Evolutionary conservation across 164 flowering plant genomes (phyloP).

Genomic region (Annona cherimola): DNA sequence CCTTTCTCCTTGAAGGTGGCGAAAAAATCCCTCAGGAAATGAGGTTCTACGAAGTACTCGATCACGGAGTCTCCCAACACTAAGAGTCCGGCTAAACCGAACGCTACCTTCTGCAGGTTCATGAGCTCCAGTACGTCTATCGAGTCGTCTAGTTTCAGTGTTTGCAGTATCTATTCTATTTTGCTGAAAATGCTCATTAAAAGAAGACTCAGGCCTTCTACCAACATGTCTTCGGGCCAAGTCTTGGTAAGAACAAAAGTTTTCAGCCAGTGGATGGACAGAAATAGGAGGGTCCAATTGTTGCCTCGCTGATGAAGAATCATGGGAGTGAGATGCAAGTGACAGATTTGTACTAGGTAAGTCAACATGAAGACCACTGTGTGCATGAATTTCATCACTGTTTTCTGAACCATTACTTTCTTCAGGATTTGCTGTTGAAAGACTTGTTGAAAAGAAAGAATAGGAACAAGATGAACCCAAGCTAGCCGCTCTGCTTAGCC

Average conservation of each 20-base stretch:
- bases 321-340: slow-evolving; percentile 20
- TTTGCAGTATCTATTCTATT: slow-evolving; percentile 29
- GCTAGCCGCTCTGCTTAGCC: slow-evolving; percentile 65
- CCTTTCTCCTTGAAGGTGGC: slow-evolving; percentile 49
- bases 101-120: slow-evolving; percentile 78
- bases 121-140: slow-evolving; percentile 46
- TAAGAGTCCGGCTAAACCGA: slow-evolving; percentile 76
- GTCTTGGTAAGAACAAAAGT: slow-evolving; percentile 20
- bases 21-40: slow-evolving; percentile 46
- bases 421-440: slow-evolving; percentile 32
- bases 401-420: slow-evolving; percentile 22
- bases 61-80: slow-evolving; percentile 96
- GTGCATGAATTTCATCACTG: slow-evolving; percentile 27
- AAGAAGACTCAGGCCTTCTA: slow-evolving; percentile 17
- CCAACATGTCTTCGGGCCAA: slow-evolving; percentile 18
- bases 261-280: slow-evolving; percentile 1
- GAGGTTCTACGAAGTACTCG: slow-evolving; percentile 86
- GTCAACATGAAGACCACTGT: slow-evolving; percentile 24
- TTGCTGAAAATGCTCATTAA: slow-evolving; percentile 27
- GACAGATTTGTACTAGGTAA: slow-evolving; percentile 21
- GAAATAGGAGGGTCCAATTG: slow-evolving; percentile 1
- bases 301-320: slow-evolving; percentile 20
- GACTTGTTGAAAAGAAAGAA: slow-evolving; percentile 44
- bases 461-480: slow-evolving; percentile 57
- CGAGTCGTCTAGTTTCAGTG: slow-evolving; percentile 33